Conservation (phyloP, 805 yeast genomes). For the Yarrowia sp. region DNA sequence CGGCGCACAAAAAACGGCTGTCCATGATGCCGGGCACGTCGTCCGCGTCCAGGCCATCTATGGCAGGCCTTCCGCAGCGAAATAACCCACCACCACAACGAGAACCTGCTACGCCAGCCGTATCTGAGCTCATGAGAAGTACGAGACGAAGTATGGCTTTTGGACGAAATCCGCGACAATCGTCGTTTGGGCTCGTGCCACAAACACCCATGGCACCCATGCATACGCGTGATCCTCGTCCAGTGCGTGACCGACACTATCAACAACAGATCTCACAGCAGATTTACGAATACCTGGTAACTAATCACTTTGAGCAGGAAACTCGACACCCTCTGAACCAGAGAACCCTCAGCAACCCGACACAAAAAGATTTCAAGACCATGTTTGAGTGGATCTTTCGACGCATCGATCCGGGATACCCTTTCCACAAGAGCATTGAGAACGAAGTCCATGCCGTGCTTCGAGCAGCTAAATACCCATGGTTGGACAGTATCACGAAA, state of each 20-base stretch:
- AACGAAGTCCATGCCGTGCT: constrained; percentile 74
- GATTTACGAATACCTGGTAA: constrained; percentile 66
- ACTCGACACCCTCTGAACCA: constrained; percentile 72
- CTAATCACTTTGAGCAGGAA: constrained; percentile 74
- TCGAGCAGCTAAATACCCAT: constrained; percentile 76
- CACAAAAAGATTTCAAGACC: constrained; percentile 81
- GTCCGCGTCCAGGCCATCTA: constrained; percentile 31
- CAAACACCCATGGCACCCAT: constrained; percentile 32
- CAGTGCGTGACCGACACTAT: constrained; percentile 73
- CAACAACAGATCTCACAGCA: constrained; percentile 72
- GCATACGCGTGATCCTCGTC: constrained; percentile 66
- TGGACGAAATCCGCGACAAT: constrained; percentile 23
- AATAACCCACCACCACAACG: constrained; percentile 37
- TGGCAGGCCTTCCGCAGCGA: constrained; percentile 35
- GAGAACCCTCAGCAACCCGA: constrained; percentile 74
- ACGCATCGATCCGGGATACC: constrained; percentile 79
- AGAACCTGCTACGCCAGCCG: constrained; percentile 29
- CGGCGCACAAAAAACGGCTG: constrained; percentile 38
- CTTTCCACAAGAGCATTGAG: constrained; percentile 71
- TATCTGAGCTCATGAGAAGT: constrained; percentile 23
- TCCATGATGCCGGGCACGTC: constrained; percentile 39
- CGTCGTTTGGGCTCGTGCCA: constrained; percentile 25
- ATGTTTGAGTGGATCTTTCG: constrained; percentile 82
- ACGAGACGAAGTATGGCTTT: constrained; percentile 32
- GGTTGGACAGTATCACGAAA: constrained; percentile 77